Percentiles rank a stretch among this genome's conserved stretches.
phyloP scores from a whole-genome alignment of 768 basidiomycete species.

The Pleurotus citrinopileatus region DNA sequence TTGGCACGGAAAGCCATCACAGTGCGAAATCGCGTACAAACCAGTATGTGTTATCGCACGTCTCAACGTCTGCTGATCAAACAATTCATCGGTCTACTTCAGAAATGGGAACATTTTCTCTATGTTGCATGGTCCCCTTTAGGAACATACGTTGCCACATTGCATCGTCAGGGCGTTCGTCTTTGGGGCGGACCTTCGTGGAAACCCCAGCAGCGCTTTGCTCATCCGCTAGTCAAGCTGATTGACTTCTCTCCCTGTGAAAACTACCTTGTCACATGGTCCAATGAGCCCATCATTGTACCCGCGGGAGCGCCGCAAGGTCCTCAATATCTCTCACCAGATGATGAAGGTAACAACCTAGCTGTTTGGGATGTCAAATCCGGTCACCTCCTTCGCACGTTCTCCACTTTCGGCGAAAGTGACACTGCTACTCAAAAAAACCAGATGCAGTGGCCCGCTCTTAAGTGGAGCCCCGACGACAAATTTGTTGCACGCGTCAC shows the following conservation, averaged over 20 bases:
- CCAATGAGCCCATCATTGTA: slow-evolving; percentile 87
- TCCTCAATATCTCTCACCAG: slow-evolving; percentile 82
- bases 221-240: slow-evolving; percentile 91
- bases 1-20: slow-evolving; percentile 92
- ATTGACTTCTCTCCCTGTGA: slow-evolving; percentile 98
- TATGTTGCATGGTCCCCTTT: slow-evolving; percentile 97
- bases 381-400: slow-evolving; percentile 88
- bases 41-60: slow-evolving; percentile 45
- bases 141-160: slow-evolving; percentile 91
- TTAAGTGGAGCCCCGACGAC: slow-evolving; percentile 98
- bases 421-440: slow-evolving; percentile 64
- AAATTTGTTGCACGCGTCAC: slow-evolving; percentile 89
- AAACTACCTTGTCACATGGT: slow-evolving; percentile 96
- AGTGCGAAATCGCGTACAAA: slow-evolving; percentile 78
- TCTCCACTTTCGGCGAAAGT: slow-evolving; percentile 59
- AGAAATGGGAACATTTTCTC: slow-evolving; percentile 94
- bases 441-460: slow-evolving; percentile 89
- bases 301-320: slow-evolving; percentile 80
- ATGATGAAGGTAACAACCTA: slow-evolving; percentile 95
- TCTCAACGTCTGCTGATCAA: slow-evolving; percentile 7
- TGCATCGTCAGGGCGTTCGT: slow-evolving; percentile 93
- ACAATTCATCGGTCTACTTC: slow-evolving; percentile 13
- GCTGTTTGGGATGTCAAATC: slow-evolving; percentile 99
- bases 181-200: slow-evolving; percentile 94
- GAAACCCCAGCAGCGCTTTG: slow-evolving; percentile 86